Conservation (phyloP, 768 basidiomycete species). For the Harrya chromipes region DNA sequence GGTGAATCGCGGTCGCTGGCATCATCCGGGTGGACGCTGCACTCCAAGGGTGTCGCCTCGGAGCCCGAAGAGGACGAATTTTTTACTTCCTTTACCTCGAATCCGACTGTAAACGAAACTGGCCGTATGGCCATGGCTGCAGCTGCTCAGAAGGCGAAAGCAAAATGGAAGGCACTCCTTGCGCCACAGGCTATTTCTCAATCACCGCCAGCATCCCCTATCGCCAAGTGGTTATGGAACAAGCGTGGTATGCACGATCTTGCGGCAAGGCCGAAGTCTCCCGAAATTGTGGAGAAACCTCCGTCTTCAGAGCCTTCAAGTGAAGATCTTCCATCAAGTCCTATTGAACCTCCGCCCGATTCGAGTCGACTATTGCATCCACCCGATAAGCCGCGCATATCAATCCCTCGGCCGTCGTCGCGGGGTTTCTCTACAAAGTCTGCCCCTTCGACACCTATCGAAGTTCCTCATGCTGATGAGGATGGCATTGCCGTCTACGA, state of each 20-base stretch:
- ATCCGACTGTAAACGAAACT: slow-evolving; percentile 28
- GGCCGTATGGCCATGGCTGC: slow-evolving; percentile 37
- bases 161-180: slow-evolving; percentile 50
- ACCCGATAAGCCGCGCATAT: slow-evolving; percentile 17
- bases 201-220: slow-evolving; percentile 23
- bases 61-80: slow-evolving; percentile 44
- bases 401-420: slow-evolving; percentile 26
- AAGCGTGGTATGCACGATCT: slow-evolving; percentile 18
- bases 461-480: slow-evolving; percentile 35
- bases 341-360: slow-evolving; percentile 14
- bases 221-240: slow-evolving; percentile 31
- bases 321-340: slow-evolving; percentile 24
- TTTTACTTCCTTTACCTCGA: slow-evolving; percentile 28
- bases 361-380: slow-evolving; percentile 15
- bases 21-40: slow-evolving; percentile 49
- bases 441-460: slow-evolving; percentile 30
- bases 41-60: slow-evolving; percentile 34
- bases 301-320: slow-evolving; percentile 22
- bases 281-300: slow-evolving; percentile 25
- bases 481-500: slow-evolving; percentile 72
- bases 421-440: slow-evolving; percentile 30
- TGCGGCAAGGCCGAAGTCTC: slow-evolving; percentile 17
- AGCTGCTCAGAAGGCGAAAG: slow-evolving; percentile 54
- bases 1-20: slow-evolving; percentile 51
- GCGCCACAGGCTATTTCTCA: slow-evolving; percentile 34